Evolutionary conservation across 345 rosid genomes (phyloP).

Genomic region (Syzygium aromaticum): DNA sequence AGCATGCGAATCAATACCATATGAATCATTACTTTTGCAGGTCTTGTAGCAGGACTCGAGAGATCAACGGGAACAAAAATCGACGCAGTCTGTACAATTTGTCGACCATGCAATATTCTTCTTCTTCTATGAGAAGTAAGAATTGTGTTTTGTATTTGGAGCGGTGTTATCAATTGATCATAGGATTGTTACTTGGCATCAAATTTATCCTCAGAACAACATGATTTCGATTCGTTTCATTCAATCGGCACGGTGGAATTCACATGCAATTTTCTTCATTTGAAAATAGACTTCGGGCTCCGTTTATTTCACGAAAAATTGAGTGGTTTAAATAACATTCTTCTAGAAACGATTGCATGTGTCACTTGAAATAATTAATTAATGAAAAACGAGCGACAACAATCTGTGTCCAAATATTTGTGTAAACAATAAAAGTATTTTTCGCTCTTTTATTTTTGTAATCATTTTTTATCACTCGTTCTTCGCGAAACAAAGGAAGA

Average conservation of each 20-base stretch:
- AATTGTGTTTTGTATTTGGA: neutral
- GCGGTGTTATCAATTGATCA: no score
- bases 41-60: neutral
- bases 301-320: no score
- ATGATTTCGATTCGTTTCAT: neutral
- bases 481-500: no score
- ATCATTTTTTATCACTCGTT: no score
- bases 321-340: no score
- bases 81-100: neutral
- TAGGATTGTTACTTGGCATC: neutral
- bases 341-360: no score
- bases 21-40: neutral
- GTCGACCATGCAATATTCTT: neutral
- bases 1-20: neutral
- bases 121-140: no score
- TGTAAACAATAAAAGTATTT: no score
- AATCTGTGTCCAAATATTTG: no score
- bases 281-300: neutral
- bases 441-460: no score
- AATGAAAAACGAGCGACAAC: no score
- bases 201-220: neutral
- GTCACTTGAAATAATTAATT: no score
- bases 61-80: accelerated
- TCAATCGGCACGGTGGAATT: neutral
- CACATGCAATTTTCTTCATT: neutral